phyloP scores from a whole-genome alignment of 139 green algal species.

The Chlamydomonas schloesseri region DNA sequence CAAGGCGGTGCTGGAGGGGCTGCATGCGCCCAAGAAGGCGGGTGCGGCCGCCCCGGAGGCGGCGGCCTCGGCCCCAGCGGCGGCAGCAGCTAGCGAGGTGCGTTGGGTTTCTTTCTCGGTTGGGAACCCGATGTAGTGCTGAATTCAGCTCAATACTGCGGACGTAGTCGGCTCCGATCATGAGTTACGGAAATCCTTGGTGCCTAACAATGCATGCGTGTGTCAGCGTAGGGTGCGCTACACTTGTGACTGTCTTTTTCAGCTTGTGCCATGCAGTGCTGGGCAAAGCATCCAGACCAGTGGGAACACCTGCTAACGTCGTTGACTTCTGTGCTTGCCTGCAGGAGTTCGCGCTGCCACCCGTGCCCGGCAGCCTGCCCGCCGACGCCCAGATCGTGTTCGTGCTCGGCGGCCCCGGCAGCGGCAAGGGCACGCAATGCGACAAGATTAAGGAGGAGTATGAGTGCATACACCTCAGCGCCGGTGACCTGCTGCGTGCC shows the following conservation, averaged over 20 bases:
- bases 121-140: too few relatives aligned
- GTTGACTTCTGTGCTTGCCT: not conserved
- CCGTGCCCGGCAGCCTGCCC: conserved; percentile 45
- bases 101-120: too few relatives aligned
- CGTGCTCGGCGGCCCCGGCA: conserved; percentile 64
- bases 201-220: too few relatives aligned
- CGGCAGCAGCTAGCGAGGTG: too few relatives aligned
- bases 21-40: not conserved
- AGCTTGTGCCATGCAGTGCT: not conserved
- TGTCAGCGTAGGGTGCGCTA: not conserved
- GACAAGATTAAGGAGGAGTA: conserved; percentile 59
- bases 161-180: not conserved
- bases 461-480: conserved; percentile 63
- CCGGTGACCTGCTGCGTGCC: conserved; percentile 82
- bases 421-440: conserved; percentile 69
- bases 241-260: not conserved
- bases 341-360: conserved; percentile 58
- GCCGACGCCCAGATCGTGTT: conserved; percentile 59
- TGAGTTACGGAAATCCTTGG: not conserved
- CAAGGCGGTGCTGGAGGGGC: conserved; percentile 7
- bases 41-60: not conserved
- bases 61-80: not conserved
- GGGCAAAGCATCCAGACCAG: not conserved
- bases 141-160: not conserved
- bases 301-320: not conserved